Evolutionary conservation across 2,329 filamentous ascomycete species (phyloP), one percentile per base, ranked within the genome.

Genomic region (Clarireedia monteithiana): DNA sequence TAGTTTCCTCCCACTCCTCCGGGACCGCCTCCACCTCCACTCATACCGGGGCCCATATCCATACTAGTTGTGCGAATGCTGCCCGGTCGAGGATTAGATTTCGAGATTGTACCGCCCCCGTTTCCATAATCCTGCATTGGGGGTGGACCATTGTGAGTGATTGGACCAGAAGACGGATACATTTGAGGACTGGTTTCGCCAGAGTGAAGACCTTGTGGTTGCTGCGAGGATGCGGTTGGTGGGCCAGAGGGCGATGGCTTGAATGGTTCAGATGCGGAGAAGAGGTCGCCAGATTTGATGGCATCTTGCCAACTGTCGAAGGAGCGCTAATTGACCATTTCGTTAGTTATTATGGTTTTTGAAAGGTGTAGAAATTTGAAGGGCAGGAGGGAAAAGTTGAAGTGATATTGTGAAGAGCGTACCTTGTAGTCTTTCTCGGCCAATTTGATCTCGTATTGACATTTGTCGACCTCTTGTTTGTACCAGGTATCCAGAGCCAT

Each of bases 401-500:
- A 20, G 23, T 27, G 6, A 14, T 3, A 6, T 14, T 15, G 24
- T 20, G 5, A 36, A 17, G 6, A 26, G 40, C 48, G 12, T 7
- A 56, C 53, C 40, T 56, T 56, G 48, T 56, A 56, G 7, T 52
- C 53, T 39, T 51, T 51, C 44, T 56, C 53, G 2, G 53, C 53
- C 6, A 52, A 5, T 40, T 56, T 56, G 4, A 56, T 56, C 24
- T 52, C 53, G 46, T 52, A 51, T 34, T 44, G 48, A 26, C 48
- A 51, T 23, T 56, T 56, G 1, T 56, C 53, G 4, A 46, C 9
- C 14, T 56, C 53, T 52, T 56, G 49, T 17, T 52, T 47, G 36
- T 51, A 56, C 53, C 53, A 56, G 23, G 53, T 26, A 34, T 56
- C 53, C 12, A 56, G 14, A 39, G 53, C 53, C 40, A 46, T 30